A percentile compares a stretch with the other conserved stretches of the same genome.
These are phyloP conservation scores for Pestalotiopsis sp. DNA, from an alignment of 2,329 filamentous ascomycete genomes.

Conservation along the genomic window DNA sequence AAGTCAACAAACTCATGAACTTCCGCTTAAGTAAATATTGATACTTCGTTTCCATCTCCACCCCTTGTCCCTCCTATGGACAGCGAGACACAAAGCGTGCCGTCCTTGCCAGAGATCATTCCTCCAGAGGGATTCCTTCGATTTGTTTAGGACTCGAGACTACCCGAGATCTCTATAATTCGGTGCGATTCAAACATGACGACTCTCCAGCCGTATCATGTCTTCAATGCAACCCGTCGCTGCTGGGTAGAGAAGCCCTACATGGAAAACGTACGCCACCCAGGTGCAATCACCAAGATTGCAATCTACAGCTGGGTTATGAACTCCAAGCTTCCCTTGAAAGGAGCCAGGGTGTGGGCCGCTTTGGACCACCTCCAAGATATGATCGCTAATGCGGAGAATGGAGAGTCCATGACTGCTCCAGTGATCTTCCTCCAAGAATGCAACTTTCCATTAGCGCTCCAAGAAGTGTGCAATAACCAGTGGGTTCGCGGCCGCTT, in stretches of 20 bases:
- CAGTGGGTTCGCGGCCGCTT: conserved; percentile 49
- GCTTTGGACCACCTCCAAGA: conserved; percentile 26
- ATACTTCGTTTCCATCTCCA: too few relatives aligned
- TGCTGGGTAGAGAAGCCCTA: conserved; percentile 19
- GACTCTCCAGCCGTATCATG: conserved; percentile 25
- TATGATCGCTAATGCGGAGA: conserved; percentile 6
- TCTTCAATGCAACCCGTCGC: conserved; percentile 19
- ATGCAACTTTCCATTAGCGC: conserved; percentile 43
- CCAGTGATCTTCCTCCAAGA: conserved; percentile 53
- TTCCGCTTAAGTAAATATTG: too few relatives aligned
- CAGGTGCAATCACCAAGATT: conserved; percentile 20
- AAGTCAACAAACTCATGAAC: too few relatives aligned
- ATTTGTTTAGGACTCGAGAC: conserved; percentile 10
- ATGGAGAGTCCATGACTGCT: conserved; percentile 24
- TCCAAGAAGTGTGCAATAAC: conserved; percentile 41
- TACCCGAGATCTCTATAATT: conserved; percentile 17
- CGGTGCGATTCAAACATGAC: conserved; percentile 28
- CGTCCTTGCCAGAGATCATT: too few relatives aligned
- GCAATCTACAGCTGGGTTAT: conserved; percentile 34
- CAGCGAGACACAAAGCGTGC: too few relatives aligned
- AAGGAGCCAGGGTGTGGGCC: conserved; percentile 25
- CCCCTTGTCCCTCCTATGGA: too few relatives aligned
- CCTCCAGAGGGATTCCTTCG: too few relatives aligned
- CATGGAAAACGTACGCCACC: background rate
- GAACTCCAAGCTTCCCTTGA: conserved; percentile 33